Conservation (phyloP, 129 eudicot species). For the Gnaphalium uliginosum region DNA sequence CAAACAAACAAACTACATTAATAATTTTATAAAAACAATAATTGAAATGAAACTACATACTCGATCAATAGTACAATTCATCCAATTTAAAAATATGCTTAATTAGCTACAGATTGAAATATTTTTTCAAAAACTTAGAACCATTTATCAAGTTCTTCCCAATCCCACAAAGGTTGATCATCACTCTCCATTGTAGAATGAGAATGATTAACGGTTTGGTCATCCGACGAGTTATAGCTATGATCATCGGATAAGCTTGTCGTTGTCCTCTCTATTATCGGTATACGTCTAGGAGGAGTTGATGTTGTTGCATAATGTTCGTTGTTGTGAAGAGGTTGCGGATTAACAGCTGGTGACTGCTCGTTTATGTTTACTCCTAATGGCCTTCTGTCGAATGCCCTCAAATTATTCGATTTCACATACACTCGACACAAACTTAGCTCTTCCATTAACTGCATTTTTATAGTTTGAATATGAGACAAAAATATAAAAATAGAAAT, state of each 20-base stretch:
- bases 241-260: conserved; percentile 22
- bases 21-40: no score
- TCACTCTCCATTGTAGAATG: conserved; percentile 19
- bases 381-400: conserved; percentile 68
- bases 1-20: no score
- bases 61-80: not conserved
- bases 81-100: not conserved
- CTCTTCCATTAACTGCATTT: conserved; percentile 50
- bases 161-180: conserved; percentile 39
- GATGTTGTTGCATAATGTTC: conserved; percentile 24
- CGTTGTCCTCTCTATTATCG: not conserved
- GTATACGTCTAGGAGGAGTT: conserved; percentile 14
- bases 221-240: conserved; percentile 30
- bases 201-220: conserved; percentile 21
- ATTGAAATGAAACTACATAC: not conserved
- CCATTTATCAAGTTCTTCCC: conserved; percentile 34
- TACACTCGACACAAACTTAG: conserved; percentile 67
- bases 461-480: not conserved
- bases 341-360: not conserved
- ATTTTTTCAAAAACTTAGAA: not conserved
- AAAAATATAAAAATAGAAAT: not conserved
- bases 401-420: conserved; percentile 40
- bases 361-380: conserved; percentile 19
- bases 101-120: not conserved
- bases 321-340: conserved; percentile 11